Evolutionary conservation across 1,284 basidiomycete species (phyloP).

Genomic region (Puccinia novopanici): DNA sequence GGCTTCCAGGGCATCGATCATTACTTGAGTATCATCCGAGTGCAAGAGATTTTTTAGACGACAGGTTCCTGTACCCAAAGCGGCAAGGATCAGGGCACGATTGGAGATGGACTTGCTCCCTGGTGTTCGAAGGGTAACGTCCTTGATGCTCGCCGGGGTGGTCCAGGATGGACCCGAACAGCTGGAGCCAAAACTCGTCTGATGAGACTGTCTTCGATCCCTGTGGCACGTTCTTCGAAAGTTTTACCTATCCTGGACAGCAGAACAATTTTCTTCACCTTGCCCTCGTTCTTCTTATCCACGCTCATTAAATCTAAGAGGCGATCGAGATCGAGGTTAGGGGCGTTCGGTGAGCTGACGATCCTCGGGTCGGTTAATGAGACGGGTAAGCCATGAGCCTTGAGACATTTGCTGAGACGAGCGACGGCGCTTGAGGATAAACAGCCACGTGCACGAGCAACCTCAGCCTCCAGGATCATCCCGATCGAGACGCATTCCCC

Average conservation of each 20-base stretch:
- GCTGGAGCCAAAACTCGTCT: slow-evolving; percentile 76
- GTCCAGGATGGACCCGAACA: slow-evolving; percentile 71
- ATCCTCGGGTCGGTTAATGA: slow-evolving; percentile 73
- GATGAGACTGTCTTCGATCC: slow-evolving; percentile 78
- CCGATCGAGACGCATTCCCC: slow-evolving; percentile 90
- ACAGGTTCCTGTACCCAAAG: slow-evolving; percentile 84
- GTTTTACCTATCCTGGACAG: slow-evolving; percentile 87
- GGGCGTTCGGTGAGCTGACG: slow-evolving; percentile 63
- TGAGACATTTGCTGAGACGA: slow-evolving; percentile 76
- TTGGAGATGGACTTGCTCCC: slow-evolving; percentile 98
- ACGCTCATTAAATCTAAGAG: slow-evolving; percentile 87
- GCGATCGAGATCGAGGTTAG: slow-evolving; percentile 73
- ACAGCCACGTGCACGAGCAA: slow-evolving; percentile 80
- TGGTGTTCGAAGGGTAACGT: slow-evolving; percentile 84
- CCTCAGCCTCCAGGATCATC: slow-evolving; percentile 90
- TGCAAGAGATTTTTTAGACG: slow-evolving; percentile 86
- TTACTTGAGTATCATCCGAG: slow-evolving; percentile 97
- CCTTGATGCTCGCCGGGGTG: slow-evolving; percentile 65
- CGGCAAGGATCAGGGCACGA: slow-evolving; percentile 88
- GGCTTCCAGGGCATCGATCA: slow-evolving; percentile 90
- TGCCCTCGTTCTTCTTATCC: slow-evolving; percentile 95
- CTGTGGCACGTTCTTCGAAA: slow-evolving; percentile 85
- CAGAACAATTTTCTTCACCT: slow-evolving; percentile 88
- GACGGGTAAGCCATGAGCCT: slow-evolving; percentile 82
- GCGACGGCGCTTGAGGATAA: slow-evolving; percentile 86